phyloP scores from a whole-genome alignment of 2,329 filamentous ascomycete species.

The Trichoderma asperellum region DNA sequence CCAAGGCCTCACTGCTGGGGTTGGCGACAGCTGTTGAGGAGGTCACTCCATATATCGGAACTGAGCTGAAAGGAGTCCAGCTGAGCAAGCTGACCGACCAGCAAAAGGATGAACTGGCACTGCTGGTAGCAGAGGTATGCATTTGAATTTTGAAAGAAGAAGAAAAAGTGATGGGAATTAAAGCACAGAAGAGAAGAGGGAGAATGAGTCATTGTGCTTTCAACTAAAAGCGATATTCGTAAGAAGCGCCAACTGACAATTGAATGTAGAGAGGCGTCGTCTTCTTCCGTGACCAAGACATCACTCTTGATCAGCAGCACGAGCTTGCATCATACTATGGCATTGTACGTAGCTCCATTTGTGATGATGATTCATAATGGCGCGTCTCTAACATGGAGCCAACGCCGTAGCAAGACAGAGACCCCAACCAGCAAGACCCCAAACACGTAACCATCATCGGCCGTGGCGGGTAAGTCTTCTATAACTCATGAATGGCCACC shows the following conservation, averaged over 20 bases:
- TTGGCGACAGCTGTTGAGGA: slow-evolving; percentile 14
- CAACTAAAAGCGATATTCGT: background rate
- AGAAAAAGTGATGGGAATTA: background rate
- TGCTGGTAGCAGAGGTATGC: slow-evolving; percentile 44
- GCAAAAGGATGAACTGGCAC: slow-evolving; percentile 49
- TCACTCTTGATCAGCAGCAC: slow-evolving; percentile 46
- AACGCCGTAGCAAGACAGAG: slow-evolving; percentile 24
- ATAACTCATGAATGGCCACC: too few relatives aligned
- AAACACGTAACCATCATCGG: slow-evolving; percentile 29
- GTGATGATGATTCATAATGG: too few relatives aligned
- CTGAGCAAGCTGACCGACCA: slow-evolving; percentile 45
- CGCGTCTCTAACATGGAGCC: background rate
- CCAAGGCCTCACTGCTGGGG: slow-evolving; percentile 17
- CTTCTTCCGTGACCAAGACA: slow-evolving; percentile 43
- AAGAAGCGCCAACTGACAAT: background rate
- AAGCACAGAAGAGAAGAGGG: background rate
- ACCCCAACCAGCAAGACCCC: slow-evolving; percentile 28
- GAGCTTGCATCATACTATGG: slow-evolving; percentile 38
- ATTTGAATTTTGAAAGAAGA: background rate
- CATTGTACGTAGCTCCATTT: slow-evolving; percentile 16
- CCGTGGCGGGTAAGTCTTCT: slow-evolving; percentile 22
- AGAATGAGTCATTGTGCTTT: background rate
- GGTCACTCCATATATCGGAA: slow-evolving; percentile 41
- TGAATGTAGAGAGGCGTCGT: slow-evolving; percentile 41
- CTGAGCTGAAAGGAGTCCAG: slow-evolving; percentile 48